Base-by-base conservation (phyloP, 2,329 filamentous ascomycete species). In the Coniosporium tulheliwenetii region DNA sequence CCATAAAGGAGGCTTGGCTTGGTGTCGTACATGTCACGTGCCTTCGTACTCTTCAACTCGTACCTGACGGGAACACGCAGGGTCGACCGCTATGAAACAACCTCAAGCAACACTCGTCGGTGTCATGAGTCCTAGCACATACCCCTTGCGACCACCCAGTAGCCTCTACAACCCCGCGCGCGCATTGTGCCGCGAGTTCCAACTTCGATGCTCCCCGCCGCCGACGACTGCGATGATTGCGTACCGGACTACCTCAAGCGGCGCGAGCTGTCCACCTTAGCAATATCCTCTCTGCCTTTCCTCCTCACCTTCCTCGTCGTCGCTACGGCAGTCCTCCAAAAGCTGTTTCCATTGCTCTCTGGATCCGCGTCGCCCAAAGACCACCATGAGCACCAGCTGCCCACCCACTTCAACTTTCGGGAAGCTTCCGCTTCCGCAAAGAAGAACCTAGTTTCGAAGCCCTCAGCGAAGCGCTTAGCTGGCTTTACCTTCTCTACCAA, bases 401-500 rank as follows among this genome's bases (percentile, higher is more conserved):
- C 77, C 43, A 73, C 75, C n/a, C 76, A 79, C 31, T 56, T 37
- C 37, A 55, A 45, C 43, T 64, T 68, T 12, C 65, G n/a, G n/a
- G 19, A 15, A 37, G 13, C 36, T 5, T 19, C 36, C 7, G 16
- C 26, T 10, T 30, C 37, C 29, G 31, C 44, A 39, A 3, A 36
- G 10, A 30, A 31, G 9, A 12, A 13, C 12, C 29, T 41, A 13
- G 30, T 44, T 39, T 36, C 41, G 36, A 45, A 42, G 40, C 45
- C 50, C 30, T 52, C 52, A 41, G 53, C 57, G 31, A 57, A 59
- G 36, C 55, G 52, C n/a, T 45, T 71, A 8, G 65, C 77, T 2
- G 78, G 76, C 10, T 61, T 71, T 43, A 77, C 81, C 1, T 93
- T 93, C 58, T 78, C 82, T 5, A 71, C 76, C 1, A 93, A 83